A percentile compares a stretch with the other conserved stretches of the same genome.
These are phyloP conservation scores for Rosa multiflora DNA, from an alignment of 306 rosid species.

Conservation along the genomic window DNA sequence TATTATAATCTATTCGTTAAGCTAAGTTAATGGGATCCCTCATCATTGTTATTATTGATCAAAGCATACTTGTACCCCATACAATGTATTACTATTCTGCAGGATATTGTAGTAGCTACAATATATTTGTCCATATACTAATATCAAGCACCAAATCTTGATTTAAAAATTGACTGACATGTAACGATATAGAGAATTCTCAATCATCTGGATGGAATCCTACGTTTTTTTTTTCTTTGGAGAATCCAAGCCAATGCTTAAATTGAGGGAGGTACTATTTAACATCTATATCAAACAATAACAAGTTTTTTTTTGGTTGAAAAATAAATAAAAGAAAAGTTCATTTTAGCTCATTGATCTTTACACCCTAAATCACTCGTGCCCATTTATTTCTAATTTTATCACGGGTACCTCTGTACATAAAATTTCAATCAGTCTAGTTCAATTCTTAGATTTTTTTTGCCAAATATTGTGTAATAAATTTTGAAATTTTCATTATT, in stretches of 20 bases:
- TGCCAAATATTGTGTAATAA: too few species aligned
- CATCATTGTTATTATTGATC: constrained; percentile 12
- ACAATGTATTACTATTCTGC: constrained; percentile 19
- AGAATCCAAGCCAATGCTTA: neutral
- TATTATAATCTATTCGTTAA: constrained; percentile 7
- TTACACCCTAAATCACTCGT: too few species aligned
- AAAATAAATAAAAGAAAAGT: neutral
- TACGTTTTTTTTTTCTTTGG: neutral
- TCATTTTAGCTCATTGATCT: too few species aligned
- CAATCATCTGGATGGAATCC: constrained; percentile 26
- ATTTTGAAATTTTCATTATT: too few species aligned
- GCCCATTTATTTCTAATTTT: too few species aligned
- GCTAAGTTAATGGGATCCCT: constrained; percentile 8
- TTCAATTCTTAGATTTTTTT: too few species aligned
- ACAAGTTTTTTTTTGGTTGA: neutral
- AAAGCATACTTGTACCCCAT: constrained; percentile 21
- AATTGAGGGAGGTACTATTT: neutral
- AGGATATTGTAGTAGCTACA: constrained; percentile 15
- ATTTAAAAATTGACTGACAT: constrained; percentile 12
- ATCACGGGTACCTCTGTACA: too few species aligned
- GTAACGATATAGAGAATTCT: constrained; percentile 11
- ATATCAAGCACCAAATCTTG: constrained; percentile 27
- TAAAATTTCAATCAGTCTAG: too few species aligned
- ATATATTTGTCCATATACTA: constrained; percentile 1
- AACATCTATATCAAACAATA: neutral